These are phyloP conservation scores for Aspergillus sp. DNA, from an alignment of 2,329 filamentous ascomycete species.

Conservation along the genomic window DNA sequence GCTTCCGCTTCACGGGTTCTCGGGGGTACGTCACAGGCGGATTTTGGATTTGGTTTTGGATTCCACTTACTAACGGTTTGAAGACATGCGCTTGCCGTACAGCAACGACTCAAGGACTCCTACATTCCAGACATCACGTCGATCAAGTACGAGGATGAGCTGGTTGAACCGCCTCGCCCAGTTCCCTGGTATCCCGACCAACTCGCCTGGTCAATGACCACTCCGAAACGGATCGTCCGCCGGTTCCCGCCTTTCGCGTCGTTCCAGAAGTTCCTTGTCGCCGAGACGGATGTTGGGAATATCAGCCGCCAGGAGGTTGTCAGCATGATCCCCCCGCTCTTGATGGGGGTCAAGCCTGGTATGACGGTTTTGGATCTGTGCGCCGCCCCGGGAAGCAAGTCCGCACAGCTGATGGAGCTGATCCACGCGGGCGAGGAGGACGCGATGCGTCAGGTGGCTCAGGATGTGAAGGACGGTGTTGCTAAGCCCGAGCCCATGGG, in stretches of 20 bases:
- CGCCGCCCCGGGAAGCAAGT: constrained; percentile 94
- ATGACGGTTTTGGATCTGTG: constrained; percentile 95
- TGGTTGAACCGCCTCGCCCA: constrained; percentile 69
- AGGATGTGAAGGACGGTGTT: constrained; percentile 53
- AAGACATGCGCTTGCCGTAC: constrained; percentile 84
- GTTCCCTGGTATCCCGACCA: constrained; percentile 91
- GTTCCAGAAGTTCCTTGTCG: constrained; percentile 96
- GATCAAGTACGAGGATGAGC: constrained; percentile 73
- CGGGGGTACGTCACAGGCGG: constrained; percentile 55
- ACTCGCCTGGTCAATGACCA: constrained; percentile 96
- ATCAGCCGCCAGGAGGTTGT: constrained; percentile 96
- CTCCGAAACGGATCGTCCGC: constrained; percentile 88
- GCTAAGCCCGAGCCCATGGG: constrained; percentile 39
- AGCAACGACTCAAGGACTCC: constrained; percentile 73
- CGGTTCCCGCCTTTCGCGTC: constrained; percentile 88
- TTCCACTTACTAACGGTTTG: constrained; percentile 2
- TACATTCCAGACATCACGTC: constrained; percentile 86
- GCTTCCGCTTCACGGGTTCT: constrained; percentile 93
- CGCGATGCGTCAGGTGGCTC: constrained; percentile 62
- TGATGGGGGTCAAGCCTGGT: constrained; percentile 82
- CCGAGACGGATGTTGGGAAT: constrained; percentile 93
- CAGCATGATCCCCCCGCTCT: constrained; percentile 93
- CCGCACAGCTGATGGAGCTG: constrained; percentile 89
- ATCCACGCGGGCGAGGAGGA: constrained; percentile 88
- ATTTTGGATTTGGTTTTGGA: too few species aligned